Conservation (phyloP, 345 rosid genomes). For the Combretum micranthum region DNA sequence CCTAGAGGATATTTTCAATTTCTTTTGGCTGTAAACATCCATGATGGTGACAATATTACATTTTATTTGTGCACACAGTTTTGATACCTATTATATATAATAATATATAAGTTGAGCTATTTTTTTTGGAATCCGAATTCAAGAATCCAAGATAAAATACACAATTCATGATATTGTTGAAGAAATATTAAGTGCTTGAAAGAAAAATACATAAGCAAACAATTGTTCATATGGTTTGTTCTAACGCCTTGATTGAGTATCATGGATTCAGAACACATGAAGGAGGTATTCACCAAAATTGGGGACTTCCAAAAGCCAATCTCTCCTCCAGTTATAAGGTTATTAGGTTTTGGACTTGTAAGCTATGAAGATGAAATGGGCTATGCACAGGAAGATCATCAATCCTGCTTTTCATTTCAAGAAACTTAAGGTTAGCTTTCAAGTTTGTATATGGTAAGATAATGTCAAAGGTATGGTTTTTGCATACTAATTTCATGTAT, state of each 20-base stretch:
- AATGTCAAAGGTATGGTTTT: no score
- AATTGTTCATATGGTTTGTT: slow-evolving; percentile 49
- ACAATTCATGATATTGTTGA: no score
- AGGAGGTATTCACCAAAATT: slow-evolving; percentile 32
- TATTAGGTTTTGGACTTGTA: slow-evolving; percentile 25
- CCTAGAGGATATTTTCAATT: no score
- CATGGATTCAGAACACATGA: slow-evolving; percentile 35
- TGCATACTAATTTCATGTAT: background rate
- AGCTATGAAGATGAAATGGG: slow-evolving; percentile 54
- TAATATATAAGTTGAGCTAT: no score
- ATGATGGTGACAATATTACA: no score
- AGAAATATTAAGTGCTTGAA: no score
- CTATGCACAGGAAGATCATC: slow-evolving; percentile 36
- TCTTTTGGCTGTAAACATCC: no score
- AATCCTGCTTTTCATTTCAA: slow-evolving; percentile 53
- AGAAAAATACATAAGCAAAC: no score
- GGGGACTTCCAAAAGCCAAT: slow-evolving; percentile 28
- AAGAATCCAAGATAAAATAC: no score
- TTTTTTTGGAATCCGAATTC: no score
- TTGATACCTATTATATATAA: no score
- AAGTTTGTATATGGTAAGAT: background rate
- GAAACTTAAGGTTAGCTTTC: slow-evolving; percentile 42
- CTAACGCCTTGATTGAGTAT: slow-evolving; percentile 32
- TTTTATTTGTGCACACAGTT: no score
- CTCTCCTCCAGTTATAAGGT: slow-evolving; percentile 20